phyloP scores from a whole-genome alignment of 225 moss, liverwort and hornwort genomes.

The Marchantia paleacea region DNA sequence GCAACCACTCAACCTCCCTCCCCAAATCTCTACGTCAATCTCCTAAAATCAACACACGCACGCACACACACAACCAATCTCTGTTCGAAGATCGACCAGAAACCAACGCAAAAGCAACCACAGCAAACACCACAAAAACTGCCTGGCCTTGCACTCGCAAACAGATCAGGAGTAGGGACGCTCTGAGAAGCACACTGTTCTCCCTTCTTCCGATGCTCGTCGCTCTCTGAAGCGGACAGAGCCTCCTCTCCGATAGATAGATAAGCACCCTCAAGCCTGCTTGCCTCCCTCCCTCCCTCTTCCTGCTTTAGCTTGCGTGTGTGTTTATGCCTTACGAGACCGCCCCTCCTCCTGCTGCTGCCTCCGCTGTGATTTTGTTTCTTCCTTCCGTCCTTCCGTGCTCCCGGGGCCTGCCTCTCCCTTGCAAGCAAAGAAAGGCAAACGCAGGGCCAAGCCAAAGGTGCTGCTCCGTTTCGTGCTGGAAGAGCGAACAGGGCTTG shows the following conservation, averaged over 20 bases:
- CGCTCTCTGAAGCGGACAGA: not conserved
- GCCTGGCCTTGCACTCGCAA: conserved; percentile 2
- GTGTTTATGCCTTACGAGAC: not conserved
- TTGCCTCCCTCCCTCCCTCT: not conserved
- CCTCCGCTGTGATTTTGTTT: not conserved
- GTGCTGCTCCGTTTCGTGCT: conserved; percentile 7
- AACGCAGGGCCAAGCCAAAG: not conserved
- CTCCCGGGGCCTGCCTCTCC: not conserved
- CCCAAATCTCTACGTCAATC: conserved; percentile 7
- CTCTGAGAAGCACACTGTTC: conserved; percentile 13
- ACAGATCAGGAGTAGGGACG: conserved; percentile 3
- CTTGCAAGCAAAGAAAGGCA: not conserved
- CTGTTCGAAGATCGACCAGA: conserved; percentile 1
- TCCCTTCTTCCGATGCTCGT: not conserved
- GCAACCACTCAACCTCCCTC: not conserved
- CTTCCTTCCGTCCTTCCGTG: too few species aligned
- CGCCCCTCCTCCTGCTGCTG: not conserved
- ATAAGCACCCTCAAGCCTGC: not conserved
- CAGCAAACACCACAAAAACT: conserved; percentile 2
- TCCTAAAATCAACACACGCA: conserved; percentile 2
- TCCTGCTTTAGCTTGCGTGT: not conserved
- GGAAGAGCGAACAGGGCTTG: not conserved
- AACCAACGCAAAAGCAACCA: conserved; percentile 11
- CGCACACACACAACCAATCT: not conserved
- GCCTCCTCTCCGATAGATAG: not conserved